These are phyloP conservation scores for Candida yuanshanica DNA, from an alignment of 805 yeast species.

Conservation along the genomic window DNA sequence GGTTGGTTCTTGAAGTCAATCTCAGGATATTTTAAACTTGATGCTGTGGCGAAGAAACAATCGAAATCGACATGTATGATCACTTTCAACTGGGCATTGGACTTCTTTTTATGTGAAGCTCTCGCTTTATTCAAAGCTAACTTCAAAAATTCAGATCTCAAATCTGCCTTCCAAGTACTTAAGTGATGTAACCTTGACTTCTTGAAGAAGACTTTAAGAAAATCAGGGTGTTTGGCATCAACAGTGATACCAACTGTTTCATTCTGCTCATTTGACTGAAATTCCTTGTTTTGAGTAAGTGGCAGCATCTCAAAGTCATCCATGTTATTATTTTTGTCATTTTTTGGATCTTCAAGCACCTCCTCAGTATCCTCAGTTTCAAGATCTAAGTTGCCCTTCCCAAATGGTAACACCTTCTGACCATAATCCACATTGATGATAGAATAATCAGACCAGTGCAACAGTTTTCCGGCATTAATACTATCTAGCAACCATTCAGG, in stretches of 20 bases:
- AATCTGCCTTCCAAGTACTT: conserved; percentile 77
- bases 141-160: conserved; percentile 54
- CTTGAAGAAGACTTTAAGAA: conserved; percentile 63
- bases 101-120: conserved; percentile 1
- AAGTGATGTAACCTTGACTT: conserved; percentile 85
- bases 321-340: conserved; percentile 4
- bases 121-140: conserved; percentile 31
- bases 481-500: conserved; percentile 81
- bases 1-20: conserved; percentile 44
- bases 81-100: conserved; percentile 15
- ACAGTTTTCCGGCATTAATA: conserved; percentile 37
- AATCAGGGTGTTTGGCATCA: conserved; percentile 75
- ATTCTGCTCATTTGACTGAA: conserved; percentile 4
- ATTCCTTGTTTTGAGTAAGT: conserved; percentile 11
- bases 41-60: conserved; percentile 87
- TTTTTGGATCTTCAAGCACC: conserved; percentile 9
- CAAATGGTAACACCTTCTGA: conserved; percentile 38
- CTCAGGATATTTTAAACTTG: conserved; percentile 53
- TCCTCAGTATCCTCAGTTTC: conserved; percentile 6
- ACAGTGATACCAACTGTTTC: conserved; percentile 16
- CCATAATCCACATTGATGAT: conserved; percentile 48
- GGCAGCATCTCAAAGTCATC: conserved; percentile 2
- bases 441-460: conserved; percentile 70
- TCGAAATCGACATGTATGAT: conserved; percentile 89
- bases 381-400: conserved; percentile 3